phyloP scores from a whole-genome alignment of 495 filamentous ascomycete genomes.

The Glonium stellatum region DNA sequence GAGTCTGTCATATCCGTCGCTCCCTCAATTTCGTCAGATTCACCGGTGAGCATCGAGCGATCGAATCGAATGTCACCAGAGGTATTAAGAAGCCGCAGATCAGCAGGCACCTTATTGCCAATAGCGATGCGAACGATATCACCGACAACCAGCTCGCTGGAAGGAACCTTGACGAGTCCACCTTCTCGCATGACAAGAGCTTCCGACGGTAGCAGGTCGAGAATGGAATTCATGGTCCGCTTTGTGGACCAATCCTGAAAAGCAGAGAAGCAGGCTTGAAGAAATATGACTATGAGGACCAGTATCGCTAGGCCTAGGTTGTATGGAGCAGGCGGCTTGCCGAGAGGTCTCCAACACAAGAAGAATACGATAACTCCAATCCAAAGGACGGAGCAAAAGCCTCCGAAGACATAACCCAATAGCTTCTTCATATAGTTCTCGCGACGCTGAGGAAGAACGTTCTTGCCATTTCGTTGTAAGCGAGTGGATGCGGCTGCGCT shows the following conservation, averaged over 20 bases:
- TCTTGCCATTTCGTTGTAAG: constrained; percentile 26
- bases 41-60: constrained; percentile 33
- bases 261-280: constrained; percentile 36
- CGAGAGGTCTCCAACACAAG: constrained; percentile 37
- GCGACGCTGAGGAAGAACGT: constrained; percentile 30
- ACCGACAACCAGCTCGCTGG: neutral
- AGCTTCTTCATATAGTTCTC: constrained; percentile 32
- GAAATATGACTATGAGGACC: constrained; percentile 35
- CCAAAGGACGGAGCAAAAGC: constrained; percentile 38
- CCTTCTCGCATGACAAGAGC: constrained; percentile 2
- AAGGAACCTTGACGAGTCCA: neutral
- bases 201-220: constrained; percentile 31
- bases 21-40: constrained; percentile 29
- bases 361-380: constrained; percentile 37
- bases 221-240: constrained; percentile 35
- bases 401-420: constrained; percentile 35
- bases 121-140: neutral
- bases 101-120: neutral
- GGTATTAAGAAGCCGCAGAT: constrained; percentile 13
- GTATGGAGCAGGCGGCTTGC: constrained; percentile 30
- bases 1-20: constrained; percentile 23
- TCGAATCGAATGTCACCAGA: constrained; percentile 33
- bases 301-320: constrained; percentile 37
- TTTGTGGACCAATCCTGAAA: constrained; percentile 39
- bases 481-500: constrained; percentile 26